These are phyloP conservation scores for Termitomyces sp. DNA, from an alignment of 768 basidiomycete genomes.

Conservation along the genomic window DNA sequence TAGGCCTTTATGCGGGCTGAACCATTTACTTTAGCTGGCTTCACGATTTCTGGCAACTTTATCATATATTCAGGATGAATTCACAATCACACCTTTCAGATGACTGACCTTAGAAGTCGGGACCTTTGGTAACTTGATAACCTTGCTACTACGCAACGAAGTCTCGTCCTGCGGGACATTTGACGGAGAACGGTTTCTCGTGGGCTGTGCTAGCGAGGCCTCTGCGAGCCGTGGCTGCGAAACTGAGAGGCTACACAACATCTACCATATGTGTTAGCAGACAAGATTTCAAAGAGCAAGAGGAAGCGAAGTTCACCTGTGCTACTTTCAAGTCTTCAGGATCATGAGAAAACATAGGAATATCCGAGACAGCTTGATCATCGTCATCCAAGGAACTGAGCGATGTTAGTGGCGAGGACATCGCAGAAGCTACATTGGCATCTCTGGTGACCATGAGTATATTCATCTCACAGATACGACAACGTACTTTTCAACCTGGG, in stretches of 20 bases:
- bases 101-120: constrained; percentile 12
- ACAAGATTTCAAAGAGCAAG: background rate
- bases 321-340: constrained; percentile 54
- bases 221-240: constrained; percentile 10
- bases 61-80: background rate
- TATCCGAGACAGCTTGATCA: constrained; percentile 26
- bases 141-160: constrained; percentile 13
- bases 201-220: constrained; percentile 1
- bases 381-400: constrained; percentile 71
- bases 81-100: background rate
- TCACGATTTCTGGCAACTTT: constrained; percentile 8
- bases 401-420: constrained; percentile 72
- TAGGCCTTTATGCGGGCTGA: constrained; percentile 8
- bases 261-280: constrained; percentile 19
- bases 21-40: constrained; percentile 12
- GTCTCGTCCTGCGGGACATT: constrained; percentile 25
- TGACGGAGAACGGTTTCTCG: constrained; percentile 14
- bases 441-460: constrained; percentile 23
- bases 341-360: constrained; percentile 24
- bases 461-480: background rate
- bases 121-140: constrained; percentile 12
- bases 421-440: constrained; percentile 36
- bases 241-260: constrained; percentile 34
- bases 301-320: constrained; percentile 32
- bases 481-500: constrained; percentile 37